Percentiles rank a stretch among this genome's conserved stretches.
These are phyloP conservation scores for Microcyclosporella mali DNA, from an alignment of 2,329 filamentous ascomycete genomes.

Conservation along the genomic window DNA sequence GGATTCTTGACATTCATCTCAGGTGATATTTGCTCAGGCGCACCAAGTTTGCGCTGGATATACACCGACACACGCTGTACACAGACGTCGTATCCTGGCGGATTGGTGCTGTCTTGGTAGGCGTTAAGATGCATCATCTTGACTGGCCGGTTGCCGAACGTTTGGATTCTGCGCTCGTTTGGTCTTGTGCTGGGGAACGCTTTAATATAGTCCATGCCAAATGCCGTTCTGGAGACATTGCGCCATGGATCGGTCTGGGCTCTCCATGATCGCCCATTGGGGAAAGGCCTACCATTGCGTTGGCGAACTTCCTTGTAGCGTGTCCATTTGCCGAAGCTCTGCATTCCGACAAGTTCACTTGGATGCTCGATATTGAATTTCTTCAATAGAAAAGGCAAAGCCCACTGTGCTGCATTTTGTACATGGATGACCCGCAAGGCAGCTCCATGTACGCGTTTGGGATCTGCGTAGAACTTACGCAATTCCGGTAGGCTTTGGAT, in stretches of 20 bases:
- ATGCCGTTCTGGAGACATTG: conserved; percentile 44
- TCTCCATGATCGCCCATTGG: conserved; percentile 47
- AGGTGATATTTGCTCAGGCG: conserved; percentile 30
- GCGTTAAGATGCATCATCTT: conserved; percentile 48
- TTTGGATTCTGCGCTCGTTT: no score
- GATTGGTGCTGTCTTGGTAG: conserved; percentile 41
- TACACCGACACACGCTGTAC: conserved; percentile 47
- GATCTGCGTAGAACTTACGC: conserved; percentile 39
- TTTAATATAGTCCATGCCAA: conserved; percentile 49
- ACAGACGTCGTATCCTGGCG: conserved; percentile 45
- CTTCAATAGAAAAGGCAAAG: conserved; percentile 42
- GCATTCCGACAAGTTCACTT: conserved; percentile 43
- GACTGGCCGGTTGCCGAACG: conserved; percentile 5
- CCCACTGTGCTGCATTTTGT: conserved; percentile 48
- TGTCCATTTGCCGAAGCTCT: conserved; percentile 45
- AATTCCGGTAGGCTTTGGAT: conserved; percentile 41
- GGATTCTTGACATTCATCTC: conserved; percentile 40
- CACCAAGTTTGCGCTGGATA: conserved; percentile 44
- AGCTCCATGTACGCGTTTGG: conserved; percentile 31
- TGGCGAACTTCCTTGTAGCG: conserved; percentile 43
- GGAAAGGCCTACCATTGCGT: conserved; percentile 47
- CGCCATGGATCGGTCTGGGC: conserved; percentile 48
- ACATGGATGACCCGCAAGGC: conserved; percentile 41
- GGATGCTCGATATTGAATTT: conserved; percentile 49
- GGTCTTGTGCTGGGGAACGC: background rate